A percentile compares a stretch with the other conserved stretches of the same genome.
Conservation (phyloP, 75 land plant species). For the Azolla pinnata region DNA sequence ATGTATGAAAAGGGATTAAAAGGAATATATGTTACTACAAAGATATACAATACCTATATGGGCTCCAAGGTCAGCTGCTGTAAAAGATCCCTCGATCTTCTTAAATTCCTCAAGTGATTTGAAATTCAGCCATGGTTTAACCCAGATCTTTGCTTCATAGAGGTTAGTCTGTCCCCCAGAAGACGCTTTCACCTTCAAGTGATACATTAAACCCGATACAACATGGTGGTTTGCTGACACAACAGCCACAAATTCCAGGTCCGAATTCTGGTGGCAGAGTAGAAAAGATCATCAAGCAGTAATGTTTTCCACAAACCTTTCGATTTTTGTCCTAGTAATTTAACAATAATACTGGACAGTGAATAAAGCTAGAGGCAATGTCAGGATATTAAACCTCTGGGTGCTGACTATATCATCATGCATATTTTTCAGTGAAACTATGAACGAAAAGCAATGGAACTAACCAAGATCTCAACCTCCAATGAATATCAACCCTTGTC, state of each 20-base stretch:
- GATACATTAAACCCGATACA: slow-evolving; percentile 59
- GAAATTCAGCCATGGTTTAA: slow-evolving; percentile 68
- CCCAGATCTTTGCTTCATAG: slow-evolving; percentile 81
- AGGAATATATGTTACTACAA: background rate
- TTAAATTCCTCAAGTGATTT: slow-evolving; percentile 64
- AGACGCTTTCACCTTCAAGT: slow-evolving; percentile 49
- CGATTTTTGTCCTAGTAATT: too few species aligned
- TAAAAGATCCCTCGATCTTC: slow-evolving; percentile 14
- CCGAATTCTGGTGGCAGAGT: slow-evolving; percentile 25
- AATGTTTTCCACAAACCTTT: too few species aligned
- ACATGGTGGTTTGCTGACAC: slow-evolving; percentile 57
- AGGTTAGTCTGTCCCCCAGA: slow-evolving; percentile 40
- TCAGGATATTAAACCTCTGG: too few species aligned
- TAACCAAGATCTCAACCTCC: too few species aligned
- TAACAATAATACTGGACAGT: too few species aligned
- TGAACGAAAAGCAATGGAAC: too few species aligned
- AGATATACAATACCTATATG: slow-evolving; percentile 11
- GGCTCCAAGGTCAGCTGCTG: slow-evolving; percentile 20
- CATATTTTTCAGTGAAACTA: too few species aligned
- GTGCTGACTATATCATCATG: too few species aligned
- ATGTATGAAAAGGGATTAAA: background rate
- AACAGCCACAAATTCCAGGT: slow-evolving; percentile 38
- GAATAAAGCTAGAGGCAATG: too few species aligned
- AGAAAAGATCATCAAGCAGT: too few species aligned
- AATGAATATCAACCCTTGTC: too few species aligned